Base-by-base conservation (phyloP, 1,284 basidiomycete species). In the Trametes versicolor region DNA sequence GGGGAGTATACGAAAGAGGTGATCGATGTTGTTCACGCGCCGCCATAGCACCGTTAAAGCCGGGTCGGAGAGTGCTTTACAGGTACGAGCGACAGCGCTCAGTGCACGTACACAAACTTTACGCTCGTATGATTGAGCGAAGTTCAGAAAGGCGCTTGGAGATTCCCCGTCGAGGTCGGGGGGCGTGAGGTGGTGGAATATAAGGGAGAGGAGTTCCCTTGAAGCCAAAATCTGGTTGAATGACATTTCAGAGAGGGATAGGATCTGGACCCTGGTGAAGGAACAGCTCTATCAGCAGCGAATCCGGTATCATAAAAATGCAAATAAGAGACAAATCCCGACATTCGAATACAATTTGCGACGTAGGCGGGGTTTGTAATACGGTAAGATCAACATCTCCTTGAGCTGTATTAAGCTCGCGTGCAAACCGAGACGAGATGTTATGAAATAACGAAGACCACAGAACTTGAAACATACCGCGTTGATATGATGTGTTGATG, bases 1-100 rank as follows among this genome's bases (percentile, higher is more conserved):
- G 8, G 41, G 17, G 19, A 43, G 41, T n/a, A 43, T 43, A 7
- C 19, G 19, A 23, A 54, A 37, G 9, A 21, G 37, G 23, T 41
- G 12, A 7, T 17, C 41, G 48, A 50, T 29, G 50, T 32, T 8
- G 37, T 52, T 15, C 34, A 60, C 5, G 10, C 21, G n/a, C 15
- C 58, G 36, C 58, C 58, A 60, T 17, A 60, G 58, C 21, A 60
- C 49, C 6, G 48, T 25, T 9, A 60, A 37, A 8, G 58, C 58
- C 0, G 39, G 39, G 19, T 53, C 58, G 12, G 25, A 47, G 27
- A 60, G 43, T 4, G 41, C 41, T 21, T 21, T 60, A 41, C 50
- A 52, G 3, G 41, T 4, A n/a, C 41, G 19, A 43, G 41, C 41
- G 13, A 17, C 41, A 19, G 41, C 19, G 41, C 19, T 43, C 41